Evolutionary conservation across 192 early-diverging fungal species (phyloP).

Genomic region (Coemansia umbellata): DNA sequence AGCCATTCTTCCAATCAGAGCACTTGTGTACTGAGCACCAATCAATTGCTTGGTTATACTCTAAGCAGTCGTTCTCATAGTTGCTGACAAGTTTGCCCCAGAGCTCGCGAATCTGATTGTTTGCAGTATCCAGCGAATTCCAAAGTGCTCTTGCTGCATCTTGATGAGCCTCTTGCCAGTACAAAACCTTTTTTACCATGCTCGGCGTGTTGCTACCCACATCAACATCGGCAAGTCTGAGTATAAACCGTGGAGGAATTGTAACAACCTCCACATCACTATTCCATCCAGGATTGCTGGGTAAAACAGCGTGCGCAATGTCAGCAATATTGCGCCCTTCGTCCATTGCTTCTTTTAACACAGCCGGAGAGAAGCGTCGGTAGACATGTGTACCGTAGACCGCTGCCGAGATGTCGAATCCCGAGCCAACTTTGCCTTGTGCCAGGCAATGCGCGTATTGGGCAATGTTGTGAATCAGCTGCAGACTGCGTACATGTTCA

Average conservation of each 20-base stretch:
- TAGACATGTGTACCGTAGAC: constrained; percentile 90
- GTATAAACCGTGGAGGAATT: constrained; percentile 67
- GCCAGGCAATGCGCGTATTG: constrained; percentile 93
- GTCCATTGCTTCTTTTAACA: constrained; percentile 58
- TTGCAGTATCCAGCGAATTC: constrained; percentile 58
- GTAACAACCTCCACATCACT: constrained; percentile 57
- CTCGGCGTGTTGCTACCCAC: constrained; percentile 91
- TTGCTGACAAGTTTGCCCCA: constrained; percentile 59
- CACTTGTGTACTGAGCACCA: constrained; percentile 40
- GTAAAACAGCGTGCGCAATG: constrained; percentile 18
- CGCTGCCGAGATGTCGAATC: constrained; percentile 93
- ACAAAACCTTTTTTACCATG: constrained; percentile 81
- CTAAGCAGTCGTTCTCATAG: constrained; percentile 18
- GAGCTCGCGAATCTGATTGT: constrained; percentile 45
- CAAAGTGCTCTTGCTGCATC: constrained; percentile 52
- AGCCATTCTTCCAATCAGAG: constrained; percentile 12
- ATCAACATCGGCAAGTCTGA: constrained; percentile 91
- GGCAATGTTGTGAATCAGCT: constrained; percentile 78
- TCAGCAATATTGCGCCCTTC: constrained; percentile 7
- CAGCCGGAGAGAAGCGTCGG: constrained; percentile 69
- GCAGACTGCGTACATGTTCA: constrained; percentile 16
- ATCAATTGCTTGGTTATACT: constrained; percentile 44
- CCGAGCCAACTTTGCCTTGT: constrained; percentile 97
- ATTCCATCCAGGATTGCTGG: constrained; percentile 62
- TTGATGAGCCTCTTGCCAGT: constrained; percentile 71